These are phyloP conservation scores for Aspergillus transmontanensis DNA, from an alignment of 2,329 filamentous ascomycete species.

Conservation along the genomic window DNA sequence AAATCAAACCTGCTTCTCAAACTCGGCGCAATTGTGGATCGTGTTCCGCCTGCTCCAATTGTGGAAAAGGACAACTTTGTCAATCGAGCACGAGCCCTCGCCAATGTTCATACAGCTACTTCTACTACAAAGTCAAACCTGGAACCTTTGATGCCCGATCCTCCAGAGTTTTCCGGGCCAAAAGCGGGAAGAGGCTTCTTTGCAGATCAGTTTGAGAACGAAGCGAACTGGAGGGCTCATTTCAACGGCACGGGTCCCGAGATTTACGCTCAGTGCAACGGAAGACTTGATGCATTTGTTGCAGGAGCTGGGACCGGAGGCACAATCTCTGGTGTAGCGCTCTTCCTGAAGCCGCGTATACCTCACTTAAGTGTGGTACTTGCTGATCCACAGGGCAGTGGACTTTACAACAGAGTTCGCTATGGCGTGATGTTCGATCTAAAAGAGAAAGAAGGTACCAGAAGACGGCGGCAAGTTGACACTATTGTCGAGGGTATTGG, in stretches of 20 bases:
- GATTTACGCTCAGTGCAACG: conserved; percentile 76
- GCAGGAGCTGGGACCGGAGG: conserved; percentile 93
- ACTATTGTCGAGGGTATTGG: conserved; percentile 95
- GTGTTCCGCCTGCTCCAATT: conserved; percentile 87
- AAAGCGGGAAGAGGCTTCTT: conserved; percentile 81
- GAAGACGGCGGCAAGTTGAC: conserved; percentile 88
- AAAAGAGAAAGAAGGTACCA: conserved; percentile 87
- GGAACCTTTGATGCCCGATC: conserved; percentile 19
- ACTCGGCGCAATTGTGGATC: conserved; percentile 88
- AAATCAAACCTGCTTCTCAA: conserved; percentile 88
- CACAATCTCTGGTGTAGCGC: conserved; percentile 83
- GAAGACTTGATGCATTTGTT: conserved; percentile 80
- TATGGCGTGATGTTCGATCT: conserved; percentile 94
- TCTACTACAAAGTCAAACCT: conserved; percentile 15
- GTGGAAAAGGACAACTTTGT: conserved; percentile 94
- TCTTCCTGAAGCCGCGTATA: conserved; percentile 77
- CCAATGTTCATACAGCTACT: conserved; percentile 67
- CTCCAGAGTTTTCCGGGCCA: conserved; percentile 20
- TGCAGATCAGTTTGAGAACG: conserved; percentile 92
- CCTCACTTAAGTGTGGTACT: conserved; percentile 71
- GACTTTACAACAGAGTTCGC: conserved; percentile 86
- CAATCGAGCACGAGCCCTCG: conserved; percentile 80
- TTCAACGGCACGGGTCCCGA: conserved; percentile 83
- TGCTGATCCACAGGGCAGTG: conserved; percentile 92
- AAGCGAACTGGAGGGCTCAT: conserved; percentile 87